Evolutionary conservation across 208 protist species (phyloP).

Genomic region (Leishmania braziliensis): DNA sequence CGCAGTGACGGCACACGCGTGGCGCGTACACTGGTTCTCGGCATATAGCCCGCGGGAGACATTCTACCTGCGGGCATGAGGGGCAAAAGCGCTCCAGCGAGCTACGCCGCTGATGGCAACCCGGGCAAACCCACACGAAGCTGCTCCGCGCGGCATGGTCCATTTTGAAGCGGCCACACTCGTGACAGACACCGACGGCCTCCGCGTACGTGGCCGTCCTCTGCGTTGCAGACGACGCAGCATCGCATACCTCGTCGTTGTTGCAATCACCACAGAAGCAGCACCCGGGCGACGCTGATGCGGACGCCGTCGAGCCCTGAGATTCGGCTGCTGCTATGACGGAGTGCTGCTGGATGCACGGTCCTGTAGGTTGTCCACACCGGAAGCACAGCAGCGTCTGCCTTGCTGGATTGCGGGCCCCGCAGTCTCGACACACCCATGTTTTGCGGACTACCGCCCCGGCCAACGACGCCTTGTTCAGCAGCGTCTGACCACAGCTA

Average conservation of each 20-base stretch:
- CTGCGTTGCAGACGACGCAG: background rate
- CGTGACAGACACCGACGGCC: constrained; percentile 49
- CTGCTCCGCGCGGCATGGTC: constrained; percentile 43
- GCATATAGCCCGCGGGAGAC: constrained; percentile 50
- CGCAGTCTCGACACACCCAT: constrained; percentile 68
- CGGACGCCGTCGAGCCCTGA: background rate
- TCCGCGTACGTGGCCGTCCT: constrained; percentile 17
- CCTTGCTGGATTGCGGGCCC: constrained; percentile 67
- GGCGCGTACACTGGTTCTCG: constrained; percentile 11
- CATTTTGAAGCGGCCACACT: constrained; percentile 56
- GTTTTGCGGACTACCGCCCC: constrained; percentile 57
- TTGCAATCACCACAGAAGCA: background rate
- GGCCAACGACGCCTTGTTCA: constrained; percentile 6
- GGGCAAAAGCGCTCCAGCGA: constrained; percentile 81
- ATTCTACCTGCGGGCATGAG: constrained; percentile 82
- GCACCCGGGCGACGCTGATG: background rate
- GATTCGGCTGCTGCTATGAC: background rate
- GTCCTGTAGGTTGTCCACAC: constrained; percentile 55
- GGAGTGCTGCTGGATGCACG: constrained; percentile 21
- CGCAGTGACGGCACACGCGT: constrained; percentile 43
- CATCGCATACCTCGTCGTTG: background rate
- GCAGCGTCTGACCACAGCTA: constrained; percentile 53
- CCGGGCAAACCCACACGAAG: constrained; percentile 65
- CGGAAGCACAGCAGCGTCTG: constrained; percentile 72
- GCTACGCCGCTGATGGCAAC: constrained; percentile 70